These are phyloP conservation scores for Dioszegia crocea DNA, from an alignment of 768 basidiomycete genomes.

Conservation along the genomic window DNA sequence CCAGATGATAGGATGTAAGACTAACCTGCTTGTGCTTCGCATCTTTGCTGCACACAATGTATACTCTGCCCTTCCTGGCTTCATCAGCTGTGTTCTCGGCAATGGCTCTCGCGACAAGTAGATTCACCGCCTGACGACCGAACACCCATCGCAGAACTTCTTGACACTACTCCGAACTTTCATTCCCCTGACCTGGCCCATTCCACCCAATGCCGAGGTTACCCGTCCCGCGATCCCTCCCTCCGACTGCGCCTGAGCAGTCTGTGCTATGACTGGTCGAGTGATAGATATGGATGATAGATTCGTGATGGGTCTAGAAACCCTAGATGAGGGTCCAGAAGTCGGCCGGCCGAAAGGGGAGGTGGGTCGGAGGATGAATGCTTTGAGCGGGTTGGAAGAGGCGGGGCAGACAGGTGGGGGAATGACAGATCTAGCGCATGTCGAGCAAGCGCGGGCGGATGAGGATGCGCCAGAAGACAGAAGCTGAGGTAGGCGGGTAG, in stretches of 20 bases:
- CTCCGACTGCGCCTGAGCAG: not conserved
- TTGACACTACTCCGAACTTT: conserved; percentile 95
- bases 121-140: conserved; percentile 61
- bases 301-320: not conserved
- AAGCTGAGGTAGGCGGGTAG: not conserved
- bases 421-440: conserved; percentile 6
- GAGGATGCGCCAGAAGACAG: not conserved
- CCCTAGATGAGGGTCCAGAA: not conserved
- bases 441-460: conserved; percentile 4
- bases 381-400: conserved; percentile 2
- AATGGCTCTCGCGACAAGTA: not conserved
- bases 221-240: not conserved
- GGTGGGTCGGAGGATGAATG: conserved; percentile 8
- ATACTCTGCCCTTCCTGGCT: conserved; percentile 77
- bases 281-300: not conserved
- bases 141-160: conserved; percentile 90
- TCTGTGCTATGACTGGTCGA: not conserved
- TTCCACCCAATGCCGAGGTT: not conserved
- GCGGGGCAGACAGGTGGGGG: conserved; percentile 8
- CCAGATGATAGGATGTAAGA: not conserved
- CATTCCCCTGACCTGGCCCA: conserved; percentile 60
- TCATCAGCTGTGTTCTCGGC: not conserved
- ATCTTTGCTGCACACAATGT: conserved; percentile 87
- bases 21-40: conserved; percentile 94
- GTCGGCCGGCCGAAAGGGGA: conserved; percentile 6